Base-by-base conservation (phyloP, 495 filamentous ascomycete genomes). In the Chaetomium cochliodes region DNA sequence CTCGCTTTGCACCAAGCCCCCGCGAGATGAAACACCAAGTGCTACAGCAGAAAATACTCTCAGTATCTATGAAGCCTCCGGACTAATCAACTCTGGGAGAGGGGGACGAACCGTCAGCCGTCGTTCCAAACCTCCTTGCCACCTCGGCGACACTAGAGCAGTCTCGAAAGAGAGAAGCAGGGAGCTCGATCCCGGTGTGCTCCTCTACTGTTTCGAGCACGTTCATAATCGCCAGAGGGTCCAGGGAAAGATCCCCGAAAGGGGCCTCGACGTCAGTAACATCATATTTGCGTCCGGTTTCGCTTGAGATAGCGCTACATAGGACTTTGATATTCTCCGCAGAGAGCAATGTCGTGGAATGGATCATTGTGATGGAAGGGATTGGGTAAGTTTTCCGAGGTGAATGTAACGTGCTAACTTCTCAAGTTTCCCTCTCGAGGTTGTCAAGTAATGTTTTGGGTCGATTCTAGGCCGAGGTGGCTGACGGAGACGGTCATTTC, bases 101-200 rank as follows among this genome's bases (percentile, higher is more conserved):
- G 9, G 18, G 42, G 12, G 42, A 46, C 9, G 18, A 46, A 46
- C 42, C 3, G 12, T n/a, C 15, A 46, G 2, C 15, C 23, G 51
- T 16, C 8, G 5, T 18, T 30, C 26, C 51, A 28, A 18, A 54
- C 25, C 11, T 33, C 25, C 18, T 54, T 6, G 9, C 51, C 9
- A 54, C 26, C 8, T 54, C 25, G 18, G 23, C 23, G 8, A 33
- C 15, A 11, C 23, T 54, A 9, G 51, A 22, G 25, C 51, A 33
- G 25, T 54, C 51, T 28, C 51, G 51, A 28, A 54, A 54, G 51
- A 54, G 51, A 7, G 51, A 33, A n/a, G 51, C 51, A 15, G 51
- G 51, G 25, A 54, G 51, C 18, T 54, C 25, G 51, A 54, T 30
- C 3, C 51, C 51, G 25, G 51, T 54, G 26, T 20, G 51, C 7